Conservation (phyloP, 139 green algal genomes). For the Chlorella vulgaris region DNA sequence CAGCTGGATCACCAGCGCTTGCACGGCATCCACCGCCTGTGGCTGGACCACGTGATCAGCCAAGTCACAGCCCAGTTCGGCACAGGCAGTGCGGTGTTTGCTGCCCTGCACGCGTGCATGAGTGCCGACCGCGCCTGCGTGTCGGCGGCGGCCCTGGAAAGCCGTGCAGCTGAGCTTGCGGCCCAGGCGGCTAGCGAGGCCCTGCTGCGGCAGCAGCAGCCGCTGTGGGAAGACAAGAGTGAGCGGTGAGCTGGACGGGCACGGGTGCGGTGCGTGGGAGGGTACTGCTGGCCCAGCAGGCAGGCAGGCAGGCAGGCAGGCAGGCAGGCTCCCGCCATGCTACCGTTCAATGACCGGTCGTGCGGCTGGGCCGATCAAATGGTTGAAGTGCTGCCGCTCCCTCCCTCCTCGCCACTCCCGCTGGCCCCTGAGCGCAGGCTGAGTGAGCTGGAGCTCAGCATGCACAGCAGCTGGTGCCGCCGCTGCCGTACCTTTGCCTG, state of each 20-base stretch:
- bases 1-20: conserved; percentile 12
- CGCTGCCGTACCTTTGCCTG: conserved; percentile 69
- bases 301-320: background rate
- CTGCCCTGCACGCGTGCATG: background rate
- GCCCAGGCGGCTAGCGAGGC: background rate
- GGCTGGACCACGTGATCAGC: background rate
- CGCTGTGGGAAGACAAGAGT: background rate
- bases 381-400: background rate
- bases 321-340: background rate
- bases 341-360: background rate
- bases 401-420: no score
- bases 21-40: background rate
- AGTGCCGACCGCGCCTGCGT: no score
- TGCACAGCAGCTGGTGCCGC: conserved; percentile 59
- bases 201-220: background rate
- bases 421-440: conserved; percentile 24
- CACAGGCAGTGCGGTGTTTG: conserved; percentile 17
- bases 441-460: conserved; percentile 27
- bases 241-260: background rate
- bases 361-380: background rate
- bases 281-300: background rate
- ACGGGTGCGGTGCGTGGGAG: background rate
- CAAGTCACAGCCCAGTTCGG: background rate
- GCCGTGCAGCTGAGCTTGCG: background rate
- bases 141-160: background rate